These are phyloP conservation scores for Candida suzukii DNA, from an alignment of 805 yeast species.

Conservation along the genomic window DNA sequence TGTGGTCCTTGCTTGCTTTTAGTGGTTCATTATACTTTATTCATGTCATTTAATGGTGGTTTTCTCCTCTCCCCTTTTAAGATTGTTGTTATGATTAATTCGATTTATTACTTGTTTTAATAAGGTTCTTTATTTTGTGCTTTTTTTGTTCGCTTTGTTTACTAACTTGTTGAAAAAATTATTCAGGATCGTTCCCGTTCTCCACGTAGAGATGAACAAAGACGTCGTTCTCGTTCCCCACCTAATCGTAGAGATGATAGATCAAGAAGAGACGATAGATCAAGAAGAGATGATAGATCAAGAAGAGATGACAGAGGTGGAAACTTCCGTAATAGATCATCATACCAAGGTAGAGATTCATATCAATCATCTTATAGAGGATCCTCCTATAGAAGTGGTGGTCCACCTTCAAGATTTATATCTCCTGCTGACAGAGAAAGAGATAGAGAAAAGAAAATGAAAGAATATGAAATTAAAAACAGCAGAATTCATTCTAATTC, in stretches of 20 bases:
- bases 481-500: conserved; percentile 62
- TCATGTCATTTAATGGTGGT: no score
- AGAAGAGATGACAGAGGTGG: conserved; percentile 7
- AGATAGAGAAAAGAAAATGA: conserved; percentile 20
- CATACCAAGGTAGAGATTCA: conserved; percentile 22
- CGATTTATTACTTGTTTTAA: neutral
- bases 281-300: conserved; percentile 9
- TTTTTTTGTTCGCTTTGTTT: no score
- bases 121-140: neutral
- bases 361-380: conserved; percentile 7
- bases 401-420: conserved; percentile 5
- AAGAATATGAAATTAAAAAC: conserved; percentile 30
- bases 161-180: conserved; percentile 1
- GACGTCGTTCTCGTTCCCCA: conserved; percentile 25
- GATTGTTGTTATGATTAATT: neutral
- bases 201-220: conserved; percentile 20
- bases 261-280: conserved; percentile 16
- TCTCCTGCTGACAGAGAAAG: conserved; percentile 16
- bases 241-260: conserved; percentile 15
- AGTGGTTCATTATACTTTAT: no score
- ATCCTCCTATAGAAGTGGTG: conserved; percentile 17
- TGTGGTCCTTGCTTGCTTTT: no score
- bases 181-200: conserved; percentile 22
- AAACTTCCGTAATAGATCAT: conserved; percentile 23
- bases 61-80: no score